Evolutionary conservation across 2,329 filamentous ascomycete genomes (phyloP).

Genomic region (Pseudopithomyces chartarum): DNA sequence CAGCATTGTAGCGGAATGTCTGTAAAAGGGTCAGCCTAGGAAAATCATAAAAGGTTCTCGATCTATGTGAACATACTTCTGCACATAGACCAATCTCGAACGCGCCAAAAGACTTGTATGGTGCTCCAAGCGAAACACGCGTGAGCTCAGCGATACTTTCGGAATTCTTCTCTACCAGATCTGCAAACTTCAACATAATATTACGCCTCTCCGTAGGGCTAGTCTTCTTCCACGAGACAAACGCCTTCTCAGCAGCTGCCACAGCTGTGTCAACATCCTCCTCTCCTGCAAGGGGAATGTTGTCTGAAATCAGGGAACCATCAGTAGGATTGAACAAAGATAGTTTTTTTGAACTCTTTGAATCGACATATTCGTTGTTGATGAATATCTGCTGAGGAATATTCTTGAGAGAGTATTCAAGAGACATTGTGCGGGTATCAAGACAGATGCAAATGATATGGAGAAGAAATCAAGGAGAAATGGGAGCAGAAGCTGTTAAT

Average conservation of each 20-base stretch:
- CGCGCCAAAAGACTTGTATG: constrained; percentile 51
- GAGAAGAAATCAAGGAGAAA: neutral
- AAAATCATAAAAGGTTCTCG: neutral
- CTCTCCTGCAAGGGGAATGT: constrained; percentile 53
- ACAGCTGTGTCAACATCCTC: constrained; percentile 55
- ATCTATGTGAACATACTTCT: constrained; percentile 26
- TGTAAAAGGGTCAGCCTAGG: constrained; percentile 21
- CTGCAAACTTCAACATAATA: constrained; percentile 41
- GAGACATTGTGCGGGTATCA: constrained; percentile 26
- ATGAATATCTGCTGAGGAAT: constrained; percentile 48
- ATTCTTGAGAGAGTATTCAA: constrained; percentile 41
- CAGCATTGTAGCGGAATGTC: constrained; percentile 43
- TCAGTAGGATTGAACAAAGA: constrained; percentile 57
- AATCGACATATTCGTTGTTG: constrained; percentile 45
- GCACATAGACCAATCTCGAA: constrained; percentile 49
- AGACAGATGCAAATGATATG: neutral
- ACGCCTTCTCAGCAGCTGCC: constrained; percentile 55
- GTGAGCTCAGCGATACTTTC: constrained; percentile 39
- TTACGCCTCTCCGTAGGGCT: constrained; percentile 29
- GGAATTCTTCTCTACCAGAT: constrained; percentile 33
- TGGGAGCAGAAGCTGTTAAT: neutral
- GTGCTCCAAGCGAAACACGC: constrained; percentile 54
- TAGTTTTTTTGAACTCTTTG: constrained; percentile 52
- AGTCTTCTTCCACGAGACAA: constrained; percentile 48
- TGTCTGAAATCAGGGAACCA: constrained; percentile 55